A percentile compares a stretch with the other conserved stretches of the same genome.
Evolutionary conservation across 2,329 filamentous ascomycete species (phyloP).

Genomic region (Bertia moriformis): DNA sequence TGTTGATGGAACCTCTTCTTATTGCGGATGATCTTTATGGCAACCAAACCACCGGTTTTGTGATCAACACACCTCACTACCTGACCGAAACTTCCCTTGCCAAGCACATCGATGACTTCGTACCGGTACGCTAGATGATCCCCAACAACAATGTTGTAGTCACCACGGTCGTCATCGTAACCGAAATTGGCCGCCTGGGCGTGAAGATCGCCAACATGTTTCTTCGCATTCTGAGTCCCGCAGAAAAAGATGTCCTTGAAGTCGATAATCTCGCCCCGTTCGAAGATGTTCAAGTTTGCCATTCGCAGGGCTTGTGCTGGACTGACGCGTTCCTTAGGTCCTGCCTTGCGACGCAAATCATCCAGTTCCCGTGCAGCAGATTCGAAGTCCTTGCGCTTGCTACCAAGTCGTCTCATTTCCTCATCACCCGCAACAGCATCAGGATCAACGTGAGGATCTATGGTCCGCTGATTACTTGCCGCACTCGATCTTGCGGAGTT

Average conservation of each 20-base stretch:
- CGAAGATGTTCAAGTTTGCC: slow-evolving; percentile 85
- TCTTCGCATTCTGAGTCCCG: slow-evolving; percentile 77
- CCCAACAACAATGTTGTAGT: slow-evolving; percentile 84
- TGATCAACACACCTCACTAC: slow-evolving; percentile 96
- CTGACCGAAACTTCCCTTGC: slow-evolving; percentile 95
- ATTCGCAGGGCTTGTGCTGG: slow-evolving; percentile 73
- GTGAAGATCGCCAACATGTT: slow-evolving; percentile 76
- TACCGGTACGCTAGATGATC: slow-evolving; percentile 93
- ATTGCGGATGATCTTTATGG: slow-evolving; percentile 96
- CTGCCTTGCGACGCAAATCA: slow-evolving; percentile 70
- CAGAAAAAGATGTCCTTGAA: slow-evolving; percentile 93
- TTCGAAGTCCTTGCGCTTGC: slow-evolving; percentile 83
- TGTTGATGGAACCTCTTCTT: slow-evolving; percentile 99
- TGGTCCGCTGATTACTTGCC: slow-evolving; percentile 21
- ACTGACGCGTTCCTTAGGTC: slow-evolving; percentile 70
- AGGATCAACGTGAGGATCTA: slow-evolving; percentile 56
- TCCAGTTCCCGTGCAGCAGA: slow-evolving; percentile 78
- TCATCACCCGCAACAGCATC: slow-evolving; percentile 80
- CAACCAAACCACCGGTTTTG: slow-evolving; percentile 80
- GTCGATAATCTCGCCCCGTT: slow-evolving; percentile 90
- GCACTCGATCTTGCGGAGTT: slow-evolving; percentile 40
- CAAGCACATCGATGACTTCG: slow-evolving; percentile 87
- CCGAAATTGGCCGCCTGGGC: slow-evolving; percentile 80
- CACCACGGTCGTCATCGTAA: slow-evolving; percentile 91
- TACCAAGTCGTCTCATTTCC: slow-evolving; percentile 81